Base-by-base conservation (phyloP, 176 grass and related monocot genomes). In the Tillandsia fasciculata region DNA sequence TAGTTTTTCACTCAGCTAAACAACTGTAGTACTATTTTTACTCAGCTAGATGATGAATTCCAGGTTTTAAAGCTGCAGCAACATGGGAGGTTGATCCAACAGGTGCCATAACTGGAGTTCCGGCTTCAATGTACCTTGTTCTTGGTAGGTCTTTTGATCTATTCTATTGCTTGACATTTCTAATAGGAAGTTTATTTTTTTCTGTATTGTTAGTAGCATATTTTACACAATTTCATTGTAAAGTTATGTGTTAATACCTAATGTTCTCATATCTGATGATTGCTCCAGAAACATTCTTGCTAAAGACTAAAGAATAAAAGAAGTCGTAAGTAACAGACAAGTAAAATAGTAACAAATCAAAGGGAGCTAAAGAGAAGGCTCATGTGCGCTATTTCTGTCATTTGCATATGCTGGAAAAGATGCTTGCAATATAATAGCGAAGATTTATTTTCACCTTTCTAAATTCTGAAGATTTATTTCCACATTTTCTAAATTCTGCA, bases 81-180 rank as follows among this genome's bases (percentile, higher is more conserved):
- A 89, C 89, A 66, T 96, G 93, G 93, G 93, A 92, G 79, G 79
- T 96, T 80, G 93, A 96, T 92, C 75, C 89, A 10, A 48, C 17
- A 17, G 93, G 93, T 66, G 63, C 72, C 66, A 52, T 66, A 58
- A 78, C 83, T 28, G 79, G 88, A 73, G 70, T 79, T 83, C 93
- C 89, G 52, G 80, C 82, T 79, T 87, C 93, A 49, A 96, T 96
- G 88, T 96, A 92, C 76, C 81, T 96, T 63, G 17, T 83, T 26
- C 81, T 96, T 77, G 93, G 93, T 96, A 96, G 82, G 67, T 78
- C 52, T 66, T 49, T 53, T 79, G 17, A 64, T 68, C 13, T 66
- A 47, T 51, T 57, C n/a, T 15, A 10, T 49, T 11, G 17, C 7
- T 73, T 50, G 8, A 20, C 51, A 71, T 15, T 53, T 14, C 52